These are phyloP conservation scores for Fusarium multiceps DNA, from an alignment of 2,329 filamentous ascomycete species.

Conservation along the genomic window DNA sequence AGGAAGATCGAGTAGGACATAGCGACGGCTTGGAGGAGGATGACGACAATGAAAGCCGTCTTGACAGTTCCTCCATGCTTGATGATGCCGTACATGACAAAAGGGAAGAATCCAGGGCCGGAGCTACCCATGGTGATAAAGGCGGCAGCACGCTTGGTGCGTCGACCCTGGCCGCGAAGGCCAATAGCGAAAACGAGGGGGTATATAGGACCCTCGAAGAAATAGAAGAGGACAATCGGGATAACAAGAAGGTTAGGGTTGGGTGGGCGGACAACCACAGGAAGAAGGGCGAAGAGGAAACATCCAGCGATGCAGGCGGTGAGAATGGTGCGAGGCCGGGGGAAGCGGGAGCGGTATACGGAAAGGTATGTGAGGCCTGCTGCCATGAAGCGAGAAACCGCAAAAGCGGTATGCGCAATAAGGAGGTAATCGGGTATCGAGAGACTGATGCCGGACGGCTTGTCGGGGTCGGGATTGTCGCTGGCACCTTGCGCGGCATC, in stretches of 20 bases:
- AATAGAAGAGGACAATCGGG: constrained; percentile 77
- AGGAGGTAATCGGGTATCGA: constrained; percentile 74
- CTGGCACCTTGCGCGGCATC: constrained; percentile 40
- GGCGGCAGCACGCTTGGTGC: constrained; percentile 81
- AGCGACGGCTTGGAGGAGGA: constrained; percentile 61
- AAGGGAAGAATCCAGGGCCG: constrained; percentile 79
- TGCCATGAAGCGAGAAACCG: constrained; percentile 77
- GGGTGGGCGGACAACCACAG: constrained; percentile 57
- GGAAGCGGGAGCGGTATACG: constrained; percentile 60
- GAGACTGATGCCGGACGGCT: constrained; percentile 60
- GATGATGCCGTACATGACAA: constrained; percentile 76
- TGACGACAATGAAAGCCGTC: constrained; percentile 72
- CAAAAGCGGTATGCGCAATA: constrained; percentile 78
- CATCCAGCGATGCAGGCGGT: constrained; percentile 70
- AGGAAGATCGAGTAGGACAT: constrained; percentile 63
- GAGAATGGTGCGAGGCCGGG: constrained; percentile 77
- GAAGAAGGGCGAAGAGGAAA: constrained; percentile 65
- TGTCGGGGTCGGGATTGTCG: constrained; percentile 49
- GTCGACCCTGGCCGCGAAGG: constrained; percentile 81
- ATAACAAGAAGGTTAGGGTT: constrained; percentile 64
- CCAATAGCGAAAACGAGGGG: constrained; percentile 84
- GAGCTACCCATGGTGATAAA: constrained; percentile 81
- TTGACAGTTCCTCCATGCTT: constrained; percentile 69
- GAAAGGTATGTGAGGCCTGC: constrained; percentile 71
- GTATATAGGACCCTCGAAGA: constrained; percentile 86